Conservation (phyloP, 1,284 basidiomycete genomes). For the Malassezia sympodialis region DNA sequence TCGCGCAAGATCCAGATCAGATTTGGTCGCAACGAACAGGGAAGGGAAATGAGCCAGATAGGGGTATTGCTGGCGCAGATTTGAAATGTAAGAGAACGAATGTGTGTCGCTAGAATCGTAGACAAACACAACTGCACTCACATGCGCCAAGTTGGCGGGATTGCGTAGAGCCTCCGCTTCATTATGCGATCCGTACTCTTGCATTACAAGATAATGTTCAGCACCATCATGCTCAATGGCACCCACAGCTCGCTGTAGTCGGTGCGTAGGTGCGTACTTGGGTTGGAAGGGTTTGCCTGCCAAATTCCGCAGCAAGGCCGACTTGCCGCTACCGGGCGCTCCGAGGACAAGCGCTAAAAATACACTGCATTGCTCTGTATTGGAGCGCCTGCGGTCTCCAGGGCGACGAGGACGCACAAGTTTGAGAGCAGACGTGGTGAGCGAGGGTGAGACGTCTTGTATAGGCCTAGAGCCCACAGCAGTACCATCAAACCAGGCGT, state of each 20-base stretch:
- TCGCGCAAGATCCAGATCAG: conserved; percentile 80
- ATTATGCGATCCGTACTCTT: conserved; percentile 77
- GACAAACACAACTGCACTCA: conserved; percentile 88
- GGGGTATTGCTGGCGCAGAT: conserved; percentile 83
- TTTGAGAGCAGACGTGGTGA: conserved; percentile 38
- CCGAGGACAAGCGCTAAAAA: conserved; percentile 73
- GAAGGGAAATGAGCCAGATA: conserved; percentile 78
- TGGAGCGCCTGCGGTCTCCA: conserved; percentile 63
- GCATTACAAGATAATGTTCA: conserved; percentile 81
- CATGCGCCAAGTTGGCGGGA: conserved; percentile 77
- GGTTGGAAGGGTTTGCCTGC: conserved; percentile 60
- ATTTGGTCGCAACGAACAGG: conserved; percentile 96
- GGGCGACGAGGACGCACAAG: conserved; percentile 53
- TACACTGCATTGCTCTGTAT: conserved; percentile 34
- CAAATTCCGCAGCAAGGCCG: conserved; percentile 71
- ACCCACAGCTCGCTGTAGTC: conserved; percentile 83
- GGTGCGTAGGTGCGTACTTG: conserved; percentile 73
- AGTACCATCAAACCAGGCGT: conserved; percentile 16
- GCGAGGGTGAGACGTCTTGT: conserved; percentile 20
- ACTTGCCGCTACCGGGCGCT: conserved; percentile 91
- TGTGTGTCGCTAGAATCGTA: conserved; percentile 97
- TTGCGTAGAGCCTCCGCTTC: conserved; percentile 82
- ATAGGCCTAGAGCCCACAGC: not conserved
- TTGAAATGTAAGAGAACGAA: conserved; percentile 95
- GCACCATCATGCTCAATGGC: conserved; percentile 85